Evolutionary conservation across 2,329 filamentous ascomycete genomes (phyloP), one percentile per base, ranked within the genome.

Genomic region (Claviceps sp.): DNA sequence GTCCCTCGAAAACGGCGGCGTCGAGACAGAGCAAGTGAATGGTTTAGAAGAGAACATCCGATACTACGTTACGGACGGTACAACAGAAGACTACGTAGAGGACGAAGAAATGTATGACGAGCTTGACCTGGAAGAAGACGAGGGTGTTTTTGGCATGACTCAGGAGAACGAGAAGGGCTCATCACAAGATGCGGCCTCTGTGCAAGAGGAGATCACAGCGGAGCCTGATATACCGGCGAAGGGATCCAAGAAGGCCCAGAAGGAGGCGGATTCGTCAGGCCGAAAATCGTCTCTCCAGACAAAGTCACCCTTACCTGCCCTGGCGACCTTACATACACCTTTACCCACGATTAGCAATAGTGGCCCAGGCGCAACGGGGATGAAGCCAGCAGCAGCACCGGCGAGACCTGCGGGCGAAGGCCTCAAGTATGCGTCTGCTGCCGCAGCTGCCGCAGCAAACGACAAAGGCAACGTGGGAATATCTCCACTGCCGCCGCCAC

Each of bases 61-160:
- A 61, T 96, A 96, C 70, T 98, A 97, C 66, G 89, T 97, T 48
- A 83, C 90, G 51, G 89, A 93, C 65, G 89, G 89, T 59, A 82
- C 85, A 70, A 89, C 87, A 59, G 79, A 87, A 46, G 91, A 97
- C 64, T 97, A 89, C 69, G 84, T 89, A 67, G 90, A 96, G 62
- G 90, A 97, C 65, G 93, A 98, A 62, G 84, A 81, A 57, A 85
- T 98, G 68, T 98, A 97, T 72, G 89, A 98, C 65, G 91, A 96
- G 52, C 78, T 97, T 52, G 87, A 90, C 61, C 79, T 98, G 44
- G 84, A 94, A 55, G 89, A 95, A 60, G 93, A 97, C 62, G 93
- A 96, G 66, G 89, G 87, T 53, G 77, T 81, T 52, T 96, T 85
- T 62, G 93, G 90, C 58, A 82, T 95, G 75, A 76, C 73, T 58